Evolutionary conservation across 2,329 filamentous ascomycete species (phyloP).

Genomic region (Drechslerella stenobrocha): DNA sequence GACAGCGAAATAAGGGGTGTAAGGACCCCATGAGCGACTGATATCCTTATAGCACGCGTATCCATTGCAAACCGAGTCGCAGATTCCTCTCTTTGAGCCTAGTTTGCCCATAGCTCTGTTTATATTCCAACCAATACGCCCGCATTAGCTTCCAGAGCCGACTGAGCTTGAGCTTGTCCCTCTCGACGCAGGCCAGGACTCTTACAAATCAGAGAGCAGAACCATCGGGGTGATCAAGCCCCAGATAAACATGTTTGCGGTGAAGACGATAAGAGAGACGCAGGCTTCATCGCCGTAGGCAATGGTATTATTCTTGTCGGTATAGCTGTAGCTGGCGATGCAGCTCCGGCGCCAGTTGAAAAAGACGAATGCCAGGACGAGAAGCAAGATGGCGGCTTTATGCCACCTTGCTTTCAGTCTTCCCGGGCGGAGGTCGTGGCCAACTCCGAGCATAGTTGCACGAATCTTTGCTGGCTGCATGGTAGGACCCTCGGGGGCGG

Average conservation of each 20-base stretch:
- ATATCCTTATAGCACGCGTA: constrained; percentile 67
- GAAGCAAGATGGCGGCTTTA: constrained; percentile 32
- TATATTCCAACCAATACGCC: too few species aligned
- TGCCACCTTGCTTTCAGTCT: constrained; percentile 30
- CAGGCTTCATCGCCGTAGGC: constrained; percentile 30
- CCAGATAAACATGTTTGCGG: constrained; percentile 43
- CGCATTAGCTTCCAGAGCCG: neutral
- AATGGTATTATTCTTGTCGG: constrained; percentile 20
- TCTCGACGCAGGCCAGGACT: neutral
- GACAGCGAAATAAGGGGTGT: constrained; percentile 80
- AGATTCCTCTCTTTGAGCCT: constrained; percentile 53
- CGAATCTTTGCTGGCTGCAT: too few species aligned
- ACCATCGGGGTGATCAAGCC: constrained; percentile 36
- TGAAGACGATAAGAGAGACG: constrained; percentile 25
- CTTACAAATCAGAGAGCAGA: constrained; percentile 26
- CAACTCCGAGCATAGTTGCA: neutral
- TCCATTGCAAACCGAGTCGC: constrained; percentile 63
- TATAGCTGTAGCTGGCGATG: constrained; percentile 36
- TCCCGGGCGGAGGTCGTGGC: constrained; percentile 4
- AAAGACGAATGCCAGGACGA: constrained; percentile 13
- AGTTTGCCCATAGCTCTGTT: constrained; percentile 24
- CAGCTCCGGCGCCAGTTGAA: constrained; percentile 46
- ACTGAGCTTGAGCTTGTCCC: neutral
- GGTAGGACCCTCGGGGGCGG: too few species aligned
- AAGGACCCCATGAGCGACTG: constrained; percentile 79